Conservation (phyloP, 345 rosid species). For the Brassica cretica region DNA sequence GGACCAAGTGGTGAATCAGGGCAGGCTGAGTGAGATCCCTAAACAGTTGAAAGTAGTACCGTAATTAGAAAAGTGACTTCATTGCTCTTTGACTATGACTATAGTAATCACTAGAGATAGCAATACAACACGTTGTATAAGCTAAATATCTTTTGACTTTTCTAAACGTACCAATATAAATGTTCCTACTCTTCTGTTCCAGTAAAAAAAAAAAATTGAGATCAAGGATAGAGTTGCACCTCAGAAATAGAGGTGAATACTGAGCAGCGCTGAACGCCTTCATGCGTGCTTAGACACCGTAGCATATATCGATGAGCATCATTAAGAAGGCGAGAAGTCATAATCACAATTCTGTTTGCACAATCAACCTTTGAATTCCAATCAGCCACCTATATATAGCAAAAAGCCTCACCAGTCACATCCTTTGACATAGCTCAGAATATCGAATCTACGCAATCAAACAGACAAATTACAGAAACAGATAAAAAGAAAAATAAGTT, state of each 20-base stretch:
- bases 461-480: not conserved
- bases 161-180: not conserved
- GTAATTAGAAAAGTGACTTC: no score
- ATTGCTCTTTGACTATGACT: not conserved
- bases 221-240: slow-evolving; percentile 46
- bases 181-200: not conserved
- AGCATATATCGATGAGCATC: slow-evolving; percentile 93
- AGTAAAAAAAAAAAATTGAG: not conserved
- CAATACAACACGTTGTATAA: slow-evolving; percentile 6
- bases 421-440: not conserved
- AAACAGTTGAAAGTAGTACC: no score
- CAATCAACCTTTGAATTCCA: slow-evolving; percentile 63
- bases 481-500: not conserved
- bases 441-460: not conserved
- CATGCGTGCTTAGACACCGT: slow-evolving; percentile 70
- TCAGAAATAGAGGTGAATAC: slow-evolving; percentile 86
- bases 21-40: slow-evolving; percentile 76
- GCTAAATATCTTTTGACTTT: slow-evolving; percentile 12
- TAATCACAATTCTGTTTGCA: slow-evolving; percentile 58
- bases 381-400: slow-evolving; percentile 55
- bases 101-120: slow-evolving; percentile 11
- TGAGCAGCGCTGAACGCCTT: slow-evolving; percentile 52
- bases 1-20: slow-evolving; percentile 94
- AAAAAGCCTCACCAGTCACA: slow-evolving; percentile 11
- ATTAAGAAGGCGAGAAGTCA: slow-evolving; percentile 79